A percentile compares a stretch with the other conserved stretches of the same genome.
Conservation (phyloP, 2,329 filamentous ascomycete species). For the Talaromyces sp. region DNA sequence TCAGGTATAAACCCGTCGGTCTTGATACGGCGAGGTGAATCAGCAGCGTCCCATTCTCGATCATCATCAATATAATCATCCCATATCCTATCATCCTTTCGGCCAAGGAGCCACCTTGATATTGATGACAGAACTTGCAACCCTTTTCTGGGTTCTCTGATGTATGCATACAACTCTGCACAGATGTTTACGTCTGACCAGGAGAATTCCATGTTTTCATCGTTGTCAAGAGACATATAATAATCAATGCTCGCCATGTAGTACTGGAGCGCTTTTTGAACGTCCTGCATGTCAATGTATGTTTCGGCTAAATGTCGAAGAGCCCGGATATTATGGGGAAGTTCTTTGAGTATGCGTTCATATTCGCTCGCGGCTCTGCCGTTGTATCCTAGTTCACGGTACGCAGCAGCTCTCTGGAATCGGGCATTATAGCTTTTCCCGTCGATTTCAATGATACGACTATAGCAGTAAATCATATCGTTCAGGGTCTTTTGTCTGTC, state of each 20-base stretch:
- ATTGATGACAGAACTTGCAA: slow-evolving; percentile 65
- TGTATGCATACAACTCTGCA: slow-evolving; percentile 68
- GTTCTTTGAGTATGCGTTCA: slow-evolving; percentile 49
- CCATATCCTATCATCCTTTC: slow-evolving; percentile 71
- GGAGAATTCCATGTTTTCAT: slow-evolving; percentile 45
- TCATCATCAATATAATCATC: slow-evolving; percentile 65
- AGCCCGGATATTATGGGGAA: slow-evolving; percentile 51
- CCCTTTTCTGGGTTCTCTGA: slow-evolving; percentile 60
- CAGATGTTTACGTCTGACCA: slow-evolving; percentile 88
- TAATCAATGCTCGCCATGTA: slow-evolving; percentile 52
- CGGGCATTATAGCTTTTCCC: slow-evolving; percentile 49
- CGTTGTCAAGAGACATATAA: slow-evolving; percentile 41
- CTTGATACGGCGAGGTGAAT: slow-evolving; percentile 59
- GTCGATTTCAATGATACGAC: slow-evolving; percentile 51
- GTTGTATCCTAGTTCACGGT: slow-evolving; percentile 46
- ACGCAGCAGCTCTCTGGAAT: slow-evolving; percentile 52
- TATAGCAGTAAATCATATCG: slow-evolving; percentile 51
- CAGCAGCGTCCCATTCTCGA: slow-evolving; percentile 78
- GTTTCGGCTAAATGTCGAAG: slow-evolving; percentile 54
- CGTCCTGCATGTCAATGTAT: slow-evolving; percentile 49
- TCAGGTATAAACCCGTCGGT: slow-evolving; percentile 57
- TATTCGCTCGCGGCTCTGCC: slow-evolving; percentile 48
- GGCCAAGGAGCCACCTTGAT: slow-evolving; percentile 75
- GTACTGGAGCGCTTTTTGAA: slow-evolving; percentile 44
- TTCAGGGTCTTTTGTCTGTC: slow-evolving; percentile 39